Evolutionary conservation across 495 filamentous ascomycete genomes (phyloP).

Genomic region (Copromyces sp.): DNA sequence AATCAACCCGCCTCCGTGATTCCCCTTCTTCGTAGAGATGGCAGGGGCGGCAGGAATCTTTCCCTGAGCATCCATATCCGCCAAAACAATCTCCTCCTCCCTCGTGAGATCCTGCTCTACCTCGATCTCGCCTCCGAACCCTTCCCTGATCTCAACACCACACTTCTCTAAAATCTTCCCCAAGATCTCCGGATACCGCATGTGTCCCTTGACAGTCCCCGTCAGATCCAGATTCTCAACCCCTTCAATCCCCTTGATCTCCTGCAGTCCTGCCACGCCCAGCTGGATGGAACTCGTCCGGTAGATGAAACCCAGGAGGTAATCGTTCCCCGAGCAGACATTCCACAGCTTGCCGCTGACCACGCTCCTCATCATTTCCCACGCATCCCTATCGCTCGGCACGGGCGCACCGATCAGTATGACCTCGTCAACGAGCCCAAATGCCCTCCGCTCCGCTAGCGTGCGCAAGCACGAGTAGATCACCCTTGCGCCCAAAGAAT

Average conservation of each 20-base stretch:
- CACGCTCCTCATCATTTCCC: conserved; percentile 59
- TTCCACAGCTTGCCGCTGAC: conserved; percentile 68
- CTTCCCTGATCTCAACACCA: conserved; percentile 22
- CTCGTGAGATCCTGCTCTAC: not conserved
- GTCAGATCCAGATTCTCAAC: conserved; percentile 72
- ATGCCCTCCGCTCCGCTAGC: conserved; percentile 60
- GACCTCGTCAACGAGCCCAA: conserved; percentile 70
- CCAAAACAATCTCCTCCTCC: not conserved
- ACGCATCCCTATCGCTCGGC: conserved; percentile 53
- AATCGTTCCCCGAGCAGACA: conserved; percentile 68
- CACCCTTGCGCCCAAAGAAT: conserved; percentile 73
- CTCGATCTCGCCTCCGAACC: not conserved
- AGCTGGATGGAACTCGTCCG: conserved; percentile 65
- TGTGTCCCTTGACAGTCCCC: conserved; percentile 60
- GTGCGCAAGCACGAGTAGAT: conserved; percentile 65
- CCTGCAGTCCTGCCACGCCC: conserved; percentile 65
- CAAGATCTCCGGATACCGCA: conserved; percentile 59
- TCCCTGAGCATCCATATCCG: not conserved
- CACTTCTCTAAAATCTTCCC: conserved; percentile 57
- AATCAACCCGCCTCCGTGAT: not conserved
- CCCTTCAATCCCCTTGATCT: conserved; percentile 49
- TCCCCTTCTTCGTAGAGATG: not conserved
- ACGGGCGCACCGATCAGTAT: conserved; percentile 75
- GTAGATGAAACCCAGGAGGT: conserved; percentile 68
- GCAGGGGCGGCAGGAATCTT: not conserved